A percentile compares a stretch with the other conserved stretches of the same genome.
Evolutionary conservation across 257 asterid genomes (phyloP).

Genomic region (Ophiorrhiza pumila): DNA sequence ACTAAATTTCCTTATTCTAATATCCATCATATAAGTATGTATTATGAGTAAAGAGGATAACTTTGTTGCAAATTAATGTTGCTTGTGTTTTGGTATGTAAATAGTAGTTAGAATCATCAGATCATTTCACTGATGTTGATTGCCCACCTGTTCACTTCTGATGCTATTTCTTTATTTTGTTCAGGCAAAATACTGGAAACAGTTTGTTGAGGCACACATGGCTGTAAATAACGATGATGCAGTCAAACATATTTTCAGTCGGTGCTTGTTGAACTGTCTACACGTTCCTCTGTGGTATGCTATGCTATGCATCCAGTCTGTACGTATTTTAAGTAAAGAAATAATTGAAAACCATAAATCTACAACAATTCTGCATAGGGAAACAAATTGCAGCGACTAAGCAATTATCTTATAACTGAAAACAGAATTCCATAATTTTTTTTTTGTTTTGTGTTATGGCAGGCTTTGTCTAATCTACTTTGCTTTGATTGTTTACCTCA

Average conservation of each 20-base stretch:
- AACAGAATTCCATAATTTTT: too few species aligned
- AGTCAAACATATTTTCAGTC: slow-evolving; percentile 79
- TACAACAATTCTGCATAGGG: background rate
- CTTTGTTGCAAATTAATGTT: background rate
- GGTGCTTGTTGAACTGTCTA: slow-evolving; percentile 83
- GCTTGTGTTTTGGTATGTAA: background rate
- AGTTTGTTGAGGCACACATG: slow-evolving; percentile 91
- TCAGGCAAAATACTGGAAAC: slow-evolving; percentile 96
- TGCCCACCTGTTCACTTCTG: slow-evolving; percentile 14
- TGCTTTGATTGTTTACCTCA: background rate
- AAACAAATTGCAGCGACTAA: too few species aligned
- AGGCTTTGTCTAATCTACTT: background rate
- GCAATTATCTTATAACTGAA: too few species aligned
- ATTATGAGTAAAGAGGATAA: background rate
- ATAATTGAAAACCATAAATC: background rate
- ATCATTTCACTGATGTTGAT: background rate
- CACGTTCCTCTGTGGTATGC: slow-evolving; percentile 89
- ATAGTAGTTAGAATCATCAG: background rate
- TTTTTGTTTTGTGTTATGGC: too few species aligned
- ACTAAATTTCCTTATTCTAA: background rate
- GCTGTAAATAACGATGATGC: slow-evolving; percentile 87
- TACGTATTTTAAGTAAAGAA: background rate
- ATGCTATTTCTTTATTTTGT: slow-evolving; percentile 10
- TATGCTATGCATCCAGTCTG: background rate
- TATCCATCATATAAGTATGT: too few species aligned